phyloP scores from a whole-genome alignment of 2,329 filamentous ascomycete genomes.

The Cladosporium velox region DNA sequence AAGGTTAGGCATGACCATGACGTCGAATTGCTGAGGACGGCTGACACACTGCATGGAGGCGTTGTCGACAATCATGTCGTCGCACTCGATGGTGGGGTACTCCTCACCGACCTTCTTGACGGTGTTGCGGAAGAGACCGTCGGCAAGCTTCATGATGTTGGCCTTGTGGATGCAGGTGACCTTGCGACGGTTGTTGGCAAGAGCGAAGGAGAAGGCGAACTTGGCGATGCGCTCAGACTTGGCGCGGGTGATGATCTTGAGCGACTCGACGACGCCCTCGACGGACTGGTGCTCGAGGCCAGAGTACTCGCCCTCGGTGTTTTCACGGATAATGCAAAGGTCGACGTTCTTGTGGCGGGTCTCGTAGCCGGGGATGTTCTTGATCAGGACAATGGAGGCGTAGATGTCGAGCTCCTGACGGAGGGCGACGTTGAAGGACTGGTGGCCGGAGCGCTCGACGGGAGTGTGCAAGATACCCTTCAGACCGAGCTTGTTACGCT shows the following conservation, averaged over 20 bases:
- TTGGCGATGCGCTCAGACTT: slow-evolving; percentile 99
- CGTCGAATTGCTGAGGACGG: slow-evolving; percentile 95
- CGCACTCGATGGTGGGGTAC: slow-evolving; percentile 91
- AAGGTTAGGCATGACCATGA: slow-evolving; percentile 99
- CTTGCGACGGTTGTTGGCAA: slow-evolving; percentile 99
- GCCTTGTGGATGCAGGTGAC: slow-evolving; percentile 99
- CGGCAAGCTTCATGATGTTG: slow-evolving; percentile 99
- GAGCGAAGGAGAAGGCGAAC: slow-evolving; percentile 96
- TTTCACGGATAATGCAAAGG: slow-evolving; percentile 99
- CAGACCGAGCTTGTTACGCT: slow-evolving; percentile 97
- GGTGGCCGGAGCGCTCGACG: slow-evolving; percentile 93
- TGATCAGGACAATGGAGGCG: slow-evolving; percentile 95
- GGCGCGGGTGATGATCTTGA: slow-evolving; percentile 99
- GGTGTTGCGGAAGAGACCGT: slow-evolving; percentile 97
- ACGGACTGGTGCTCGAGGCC: slow-evolving; percentile 99
- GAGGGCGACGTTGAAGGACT: slow-evolving; percentile 99
- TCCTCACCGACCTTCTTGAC: slow-evolving; percentile 92
- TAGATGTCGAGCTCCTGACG: slow-evolving; percentile 99
- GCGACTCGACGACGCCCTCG: slow-evolving; percentile 91
- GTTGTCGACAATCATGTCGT: slow-evolving; percentile 99
- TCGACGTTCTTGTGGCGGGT: slow-evolving; percentile 97
- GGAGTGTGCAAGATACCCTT: slow-evolving; percentile 99
- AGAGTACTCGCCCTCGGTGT: slow-evolving; percentile 99
- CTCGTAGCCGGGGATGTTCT: slow-evolving; percentile 98
- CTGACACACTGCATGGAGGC: slow-evolving; percentile 99